phyloP scores from a whole-genome alignment of 192 early-diverging fungal genomes.

The Mortierella antarctica region DNA sequence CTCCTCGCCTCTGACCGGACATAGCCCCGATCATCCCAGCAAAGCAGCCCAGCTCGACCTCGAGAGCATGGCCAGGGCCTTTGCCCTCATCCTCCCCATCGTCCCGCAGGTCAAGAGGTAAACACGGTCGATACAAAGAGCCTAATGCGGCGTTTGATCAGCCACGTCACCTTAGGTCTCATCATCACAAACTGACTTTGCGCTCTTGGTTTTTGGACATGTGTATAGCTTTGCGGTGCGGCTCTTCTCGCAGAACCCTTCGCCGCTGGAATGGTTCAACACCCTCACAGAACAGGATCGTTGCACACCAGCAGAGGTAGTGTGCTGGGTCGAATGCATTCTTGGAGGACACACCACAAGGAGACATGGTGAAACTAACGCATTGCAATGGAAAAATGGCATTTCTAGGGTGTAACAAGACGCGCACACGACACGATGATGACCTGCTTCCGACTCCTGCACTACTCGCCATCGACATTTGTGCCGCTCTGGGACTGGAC shows the following conservation, averaged over 20 bases:
- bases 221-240: conserved; percentile 63
- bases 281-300: conserved; percentile 40
- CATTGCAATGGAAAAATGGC: not conserved
- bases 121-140: not conserved
- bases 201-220: conserved; percentile 1
- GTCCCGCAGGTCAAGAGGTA: conserved; percentile 80
- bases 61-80: conserved; percentile 61
- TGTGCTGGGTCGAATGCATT: not conserved
- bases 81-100: conserved; percentile 69
- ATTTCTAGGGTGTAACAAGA: conserved; percentile 32
- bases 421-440: conserved; percentile 57
- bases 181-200: not conserved
- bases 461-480: conserved; percentile 61
- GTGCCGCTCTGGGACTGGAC: conserved; percentile 66
- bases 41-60: conserved; percentile 27
- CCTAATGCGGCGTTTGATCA: too few species aligned
- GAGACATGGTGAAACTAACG: not conserved
- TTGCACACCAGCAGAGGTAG: conserved; percentile 23
- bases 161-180: too few species aligned
- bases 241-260: conserved; percentile 64
- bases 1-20: conserved; percentile 3
- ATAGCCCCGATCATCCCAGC: conserved; percentile 18
- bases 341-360: conserved; percentile 4
- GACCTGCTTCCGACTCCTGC: conserved; percentile 64
- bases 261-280: conserved; percentile 63